Percentiles rank a stretch among this genome's conserved stretches.
Conservation (phyloP, 2,329 filamentous ascomycete species). For the Alternaria sp. region DNA sequence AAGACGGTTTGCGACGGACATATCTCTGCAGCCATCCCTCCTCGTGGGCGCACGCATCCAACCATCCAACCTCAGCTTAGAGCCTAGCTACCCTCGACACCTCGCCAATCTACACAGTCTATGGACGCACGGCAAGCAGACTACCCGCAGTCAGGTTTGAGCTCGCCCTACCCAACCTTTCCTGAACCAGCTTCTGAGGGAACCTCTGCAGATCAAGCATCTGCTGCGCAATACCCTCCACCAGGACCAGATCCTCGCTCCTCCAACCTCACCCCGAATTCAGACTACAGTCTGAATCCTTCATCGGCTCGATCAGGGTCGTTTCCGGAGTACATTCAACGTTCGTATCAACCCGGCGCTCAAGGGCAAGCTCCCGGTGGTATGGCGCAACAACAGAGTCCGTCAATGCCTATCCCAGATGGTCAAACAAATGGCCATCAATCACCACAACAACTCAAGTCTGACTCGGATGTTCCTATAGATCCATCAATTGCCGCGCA, state of each 20-base stretch:
- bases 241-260: constrained; percentile 82
- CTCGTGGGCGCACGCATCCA: constrained; percentile 49
- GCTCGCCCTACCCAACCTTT: constrained; percentile 63
- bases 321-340: constrained; percentile 87
- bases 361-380: constrained; percentile 79
- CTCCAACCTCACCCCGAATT: constrained; percentile 81
- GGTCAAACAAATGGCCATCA: constrained; percentile 74
- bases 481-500: constrained; percentile 96
- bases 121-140: constrained; percentile 64
- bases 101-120: constrained; percentile 54
- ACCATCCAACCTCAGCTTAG: constrained; percentile 50
- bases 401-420: constrained; percentile 90
- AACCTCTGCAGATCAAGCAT: constrained; percentile 85
- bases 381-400: constrained; percentile 99
- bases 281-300: constrained; percentile 86
- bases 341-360: constrained; percentile 79
- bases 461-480: constrained; percentile 98
- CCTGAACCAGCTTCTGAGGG: constrained; percentile 79
- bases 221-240: constrained; percentile 86
- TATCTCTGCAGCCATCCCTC: constrained; percentile 60
- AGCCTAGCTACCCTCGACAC: constrained; percentile 43
- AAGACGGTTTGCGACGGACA: constrained; percentile 53
- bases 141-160: constrained; percentile 65
- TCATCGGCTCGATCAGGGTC: constrained; percentile 79
- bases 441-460: constrained; percentile 74